These are phyloP conservation scores for Knoxia roxburghii DNA, from an alignment of 257 asterid genomes.

Conservation along the genomic window DNA sequence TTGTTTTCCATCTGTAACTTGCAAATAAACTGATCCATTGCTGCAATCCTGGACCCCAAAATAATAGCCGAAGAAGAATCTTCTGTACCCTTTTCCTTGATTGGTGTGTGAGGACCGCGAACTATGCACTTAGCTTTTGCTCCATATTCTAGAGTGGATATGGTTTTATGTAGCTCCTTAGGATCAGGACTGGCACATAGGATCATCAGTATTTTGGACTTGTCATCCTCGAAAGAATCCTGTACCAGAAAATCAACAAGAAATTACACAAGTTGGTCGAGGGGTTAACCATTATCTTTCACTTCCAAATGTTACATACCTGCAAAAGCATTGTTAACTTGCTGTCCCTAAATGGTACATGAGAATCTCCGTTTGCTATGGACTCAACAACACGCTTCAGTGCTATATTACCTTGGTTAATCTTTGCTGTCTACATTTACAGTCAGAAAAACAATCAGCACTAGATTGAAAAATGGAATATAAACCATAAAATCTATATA, in stretches of 20 bases:
- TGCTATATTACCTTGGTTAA: constrained; percentile 89
- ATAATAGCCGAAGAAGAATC: constrained; percentile 66
- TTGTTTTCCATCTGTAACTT: constrained; percentile 77
- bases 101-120: constrained; percentile 72
- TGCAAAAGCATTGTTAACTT: constrained; percentile 98
- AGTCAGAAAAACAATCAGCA: constrained; percentile 9
- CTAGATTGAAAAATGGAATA: not conserved
- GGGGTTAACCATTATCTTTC: too few relatives aligned
- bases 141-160: constrained; percentile 89
- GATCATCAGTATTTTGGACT: constrained; percentile 89
- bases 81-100: constrained; percentile 63
- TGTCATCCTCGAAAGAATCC: constrained; percentile 96
- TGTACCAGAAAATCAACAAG: constrained; percentile 19
- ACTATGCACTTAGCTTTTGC: constrained; percentile 95
- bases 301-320: too few relatives aligned
- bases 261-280: constrained; percentile 8
- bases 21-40: constrained; percentile 74
- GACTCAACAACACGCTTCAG: constrained; percentile 93
- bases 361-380: constrained; percentile 93
- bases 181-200: constrained; percentile 95
- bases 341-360: constrained; percentile 97
- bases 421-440: constrained; percentile 71
- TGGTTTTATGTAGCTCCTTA: constrained; percentile 84
- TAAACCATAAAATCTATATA: not conserved
- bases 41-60: constrained; percentile 72